phyloP scores from a whole-genome alignment of 768 basidiomycete genomes.

The Tricholoma flavovirens region DNA sequence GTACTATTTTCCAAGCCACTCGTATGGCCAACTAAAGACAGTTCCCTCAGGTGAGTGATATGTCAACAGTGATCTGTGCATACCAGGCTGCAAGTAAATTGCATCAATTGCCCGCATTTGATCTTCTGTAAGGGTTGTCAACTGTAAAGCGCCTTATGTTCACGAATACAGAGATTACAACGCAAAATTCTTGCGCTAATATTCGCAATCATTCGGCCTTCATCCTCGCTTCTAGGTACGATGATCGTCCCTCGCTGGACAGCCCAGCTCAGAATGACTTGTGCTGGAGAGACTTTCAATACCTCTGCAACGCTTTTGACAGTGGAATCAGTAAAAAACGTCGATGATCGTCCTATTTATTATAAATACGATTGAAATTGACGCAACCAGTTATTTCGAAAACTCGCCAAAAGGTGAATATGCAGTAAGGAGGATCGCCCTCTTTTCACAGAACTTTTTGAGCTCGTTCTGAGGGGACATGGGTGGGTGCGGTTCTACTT shows the following conservation, averaged over 20 bases:
- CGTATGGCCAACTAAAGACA: conserved; percentile 42
- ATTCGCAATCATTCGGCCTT: conserved; percentile 44
- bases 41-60: conserved; percentile 21
- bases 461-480: conserved; percentile 46
- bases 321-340: conserved; percentile 28
- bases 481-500: conserved; percentile 55
- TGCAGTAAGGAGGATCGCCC: conserved; percentile 46
- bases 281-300: conserved; percentile 33
- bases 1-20: conserved; percentile 34
- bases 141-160: conserved; percentile 17
- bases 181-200: conserved; percentile 25
- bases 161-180: conserved; percentile 5
- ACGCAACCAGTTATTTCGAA: background rate
- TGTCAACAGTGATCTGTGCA: conserved; percentile 32
- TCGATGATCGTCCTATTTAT: conserved; percentile 15
- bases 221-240: conserved; percentile 55
- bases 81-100: conserved; percentile 34
- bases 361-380: background rate
- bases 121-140: conserved; percentile 27
- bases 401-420: conserved; percentile 39
- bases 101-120: conserved; percentile 36
- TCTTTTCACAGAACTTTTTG: conserved; percentile 39
- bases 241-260: conserved; percentile 55
- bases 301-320: conserved; percentile 29
- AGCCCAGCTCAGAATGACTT: conserved; percentile 60